Evolutionary conservation across 164 flowering plant species (phyloP), one percentile per base, ranked within the genome.

Genomic region (Vitis cinerea): DNA sequence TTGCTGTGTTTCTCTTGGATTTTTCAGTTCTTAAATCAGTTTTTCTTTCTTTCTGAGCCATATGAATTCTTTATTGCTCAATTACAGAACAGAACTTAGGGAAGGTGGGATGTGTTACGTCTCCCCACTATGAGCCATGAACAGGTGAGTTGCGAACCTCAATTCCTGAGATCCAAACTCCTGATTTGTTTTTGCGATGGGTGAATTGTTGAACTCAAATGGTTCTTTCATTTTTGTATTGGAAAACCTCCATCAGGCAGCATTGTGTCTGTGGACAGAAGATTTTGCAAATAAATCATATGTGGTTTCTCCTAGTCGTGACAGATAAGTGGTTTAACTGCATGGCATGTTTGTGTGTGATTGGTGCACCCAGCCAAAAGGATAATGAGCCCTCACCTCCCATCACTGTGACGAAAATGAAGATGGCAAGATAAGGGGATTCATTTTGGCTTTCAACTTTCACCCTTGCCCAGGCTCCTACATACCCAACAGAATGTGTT

Each of bases 21-120:
- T 13, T 51, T 59, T 30, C 51, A 9, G 53, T 17, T 31, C 15
- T 65, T 72, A 23, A 23, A 29, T 67, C 50, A 59, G 47, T 10
- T 7, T 4, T 73, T 4, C 60, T 55, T n/a, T 44, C 9, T 37
- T 23, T 66, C 68, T 48, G 29, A 61, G 71, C 49, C 30, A 13
- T 37, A 8, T 51, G 54, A 71, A 49, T 51, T 69, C 67, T 60
- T 56, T 15, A 57, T 69, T 72, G 66, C 73, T 62, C 64, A 61
- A 66, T 73, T 59, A 76, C 72, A 76, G 75, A 63, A 76, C 72
- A 76, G 75, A 63, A 37, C 65, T 17, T 63, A 61, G 73, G 63
- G 27, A 30, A 48, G 65, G 16, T 56, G 67, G 73, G 52, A 56
- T 61, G 63, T 59, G 62, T 65, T 68, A 68, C 52, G 70, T 71